phyloP scores from a whole-genome alignment of 2,329 filamentous ascomycete species.

The Alternaria solani region DNA sequence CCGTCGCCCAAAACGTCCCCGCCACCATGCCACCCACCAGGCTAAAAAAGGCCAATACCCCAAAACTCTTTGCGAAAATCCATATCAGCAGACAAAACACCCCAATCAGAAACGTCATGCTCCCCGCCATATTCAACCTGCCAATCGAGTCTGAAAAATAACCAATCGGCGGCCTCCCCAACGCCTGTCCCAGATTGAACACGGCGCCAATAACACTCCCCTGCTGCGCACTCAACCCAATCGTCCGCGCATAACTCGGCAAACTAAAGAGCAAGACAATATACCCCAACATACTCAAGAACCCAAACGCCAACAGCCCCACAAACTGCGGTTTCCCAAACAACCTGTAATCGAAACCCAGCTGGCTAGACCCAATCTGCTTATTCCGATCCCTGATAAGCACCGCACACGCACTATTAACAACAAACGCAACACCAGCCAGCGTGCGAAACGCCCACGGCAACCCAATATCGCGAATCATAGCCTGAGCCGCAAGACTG shows the following conservation, averaged over 20 bases:
- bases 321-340: constrained; percentile 70
- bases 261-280: constrained; percentile 79
- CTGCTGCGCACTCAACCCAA: constrained; percentile 72
- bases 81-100: constrained; percentile 75
- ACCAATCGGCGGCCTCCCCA: constrained; percentile 76
- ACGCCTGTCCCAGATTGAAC: constrained; percentile 71
- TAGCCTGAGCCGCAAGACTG: constrained; percentile 71
- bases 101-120: constrained; percentile 70
- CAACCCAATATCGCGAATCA: constrained; percentile 70
- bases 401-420: constrained; percentile 69
- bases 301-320: constrained; percentile 71
- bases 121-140: constrained; percentile 74
- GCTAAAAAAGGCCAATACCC: constrained; percentile 74
- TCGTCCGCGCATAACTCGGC: constrained; percentile 73
- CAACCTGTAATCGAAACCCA: constrained; percentile 69
- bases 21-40: constrained; percentile 71
- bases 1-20: constrained; percentile 71
- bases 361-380: constrained; percentile 68
- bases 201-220: constrained; percentile 76
- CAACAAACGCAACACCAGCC: constrained; percentile 68
- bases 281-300: constrained; percentile 77
- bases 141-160: constrained; percentile 75
- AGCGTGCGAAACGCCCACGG: constrained; percentile 73
- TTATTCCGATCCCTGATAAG: constrained; percentile 77
- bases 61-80: constrained; percentile 73